Base-by-base conservation (phyloP, 345 rosid species). In the Hirschfeldia incana region DNA sequence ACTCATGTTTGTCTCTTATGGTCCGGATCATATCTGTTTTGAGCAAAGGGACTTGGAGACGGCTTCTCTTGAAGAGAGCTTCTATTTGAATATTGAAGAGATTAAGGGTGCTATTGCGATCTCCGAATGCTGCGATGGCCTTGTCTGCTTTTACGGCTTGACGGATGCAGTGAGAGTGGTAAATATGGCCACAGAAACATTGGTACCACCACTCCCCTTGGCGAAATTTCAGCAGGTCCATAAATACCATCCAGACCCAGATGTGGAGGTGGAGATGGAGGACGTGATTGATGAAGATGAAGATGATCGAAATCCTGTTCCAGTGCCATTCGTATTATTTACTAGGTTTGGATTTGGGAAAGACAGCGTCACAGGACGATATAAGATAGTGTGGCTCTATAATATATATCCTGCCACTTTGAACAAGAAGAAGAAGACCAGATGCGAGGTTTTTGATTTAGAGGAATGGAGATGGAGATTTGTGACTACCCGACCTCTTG, bases 371-470 rank as follows among this genome's bases (percentile, higher is more conserved):
- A 46, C 32, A 0, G 33, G 61, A 63, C 11, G 34, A 17, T 73
- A 46, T 46, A 73, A 73, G 21, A 30, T 63, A 2, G 69, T 73
- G 32, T 44, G 76, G 69, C 32, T 73, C 1, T 63, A 63, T 63
- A 73, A 73, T 32, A 11, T 11, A 28, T 39, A 5, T 42, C 58
- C 59, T 8, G 9, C 7, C 15, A 39, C 58, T 3, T 28, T 62
- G 27, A 16, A 17, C 70, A 51, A 51, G 51, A 44, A 44, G 51
- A 15, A 51, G 59, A 16, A 33, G 44, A 11, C 16, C 0, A 13
- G 0, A 30, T 69, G 78, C 26, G 78, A 74, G 65, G 69, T 73
- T 62, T 44, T 73, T 6, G 69, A 44, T 73, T 16, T 62, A 11
- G 32, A 73, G 21, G 60, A 28, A 0, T 1, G 16, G 4, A 30